Percentiles rank a stretch among this genome's conserved stretches.
Conservation (phyloP, 2,329 filamentous ascomycete genomes). For the Colletotrichum karsti region DNA sequence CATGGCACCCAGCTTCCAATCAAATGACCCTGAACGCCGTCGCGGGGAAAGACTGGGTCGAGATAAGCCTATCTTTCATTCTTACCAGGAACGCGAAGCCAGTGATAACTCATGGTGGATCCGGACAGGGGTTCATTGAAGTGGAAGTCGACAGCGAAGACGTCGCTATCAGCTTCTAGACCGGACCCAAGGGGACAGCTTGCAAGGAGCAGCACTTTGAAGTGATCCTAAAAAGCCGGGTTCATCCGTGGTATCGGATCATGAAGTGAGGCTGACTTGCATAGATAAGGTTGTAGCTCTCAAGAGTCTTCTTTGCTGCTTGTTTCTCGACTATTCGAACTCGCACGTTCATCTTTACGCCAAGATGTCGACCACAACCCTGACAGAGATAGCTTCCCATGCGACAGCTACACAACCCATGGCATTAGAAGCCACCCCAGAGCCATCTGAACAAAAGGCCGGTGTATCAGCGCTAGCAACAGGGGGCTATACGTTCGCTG, state of each 20-base stretch:
- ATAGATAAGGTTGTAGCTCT: neutral
- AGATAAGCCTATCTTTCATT: neutral
- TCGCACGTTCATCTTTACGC: too few relatives aligned
- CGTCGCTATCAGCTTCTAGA: neutral
- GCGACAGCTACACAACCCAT: neutral
- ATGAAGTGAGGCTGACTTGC: too few relatives aligned
- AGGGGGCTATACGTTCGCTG: conserved; percentile 46
- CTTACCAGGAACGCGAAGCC: neutral
- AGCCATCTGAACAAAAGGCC: neutral
- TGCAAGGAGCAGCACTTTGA: neutral
- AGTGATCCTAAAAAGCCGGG: too few relatives aligned
- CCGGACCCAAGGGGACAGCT: neutral
- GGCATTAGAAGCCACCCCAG: neutral
- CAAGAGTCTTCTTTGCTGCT: too few relatives aligned
- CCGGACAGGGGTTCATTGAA: neutral
- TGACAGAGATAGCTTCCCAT: neutral
- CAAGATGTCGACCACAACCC: neutral
- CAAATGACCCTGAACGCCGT: neutral
- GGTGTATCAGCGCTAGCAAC: conserved; percentile 25
- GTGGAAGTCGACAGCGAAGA: neutral
- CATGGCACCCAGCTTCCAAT: neutral
- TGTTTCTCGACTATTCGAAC: too few relatives aligned
- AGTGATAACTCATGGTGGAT: neutral
- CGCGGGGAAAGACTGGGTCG: neutral
- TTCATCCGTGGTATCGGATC: too few relatives aligned